Evolutionary conservation across 2,329 filamentous ascomycete genomes (phyloP).

Genomic region (Aureobasidium pullulans): DNA sequence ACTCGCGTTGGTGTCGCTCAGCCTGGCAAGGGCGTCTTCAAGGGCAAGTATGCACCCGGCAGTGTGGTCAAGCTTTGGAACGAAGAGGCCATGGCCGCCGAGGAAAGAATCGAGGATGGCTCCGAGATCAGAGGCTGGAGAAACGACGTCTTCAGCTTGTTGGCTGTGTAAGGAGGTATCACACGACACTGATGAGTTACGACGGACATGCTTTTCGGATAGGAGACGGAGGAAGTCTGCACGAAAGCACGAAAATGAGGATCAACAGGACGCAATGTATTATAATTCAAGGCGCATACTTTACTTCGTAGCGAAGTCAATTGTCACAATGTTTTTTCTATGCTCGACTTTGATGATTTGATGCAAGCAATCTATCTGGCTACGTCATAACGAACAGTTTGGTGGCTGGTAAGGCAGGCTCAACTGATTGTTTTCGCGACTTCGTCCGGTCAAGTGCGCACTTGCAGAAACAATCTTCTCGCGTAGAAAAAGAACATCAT

Average conservation of each 20-base stretch:
- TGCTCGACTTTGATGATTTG: background rate
- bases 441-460: background rate
- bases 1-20: conserved; percentile 62
- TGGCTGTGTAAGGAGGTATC: background rate
- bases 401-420: conserved; percentile 1
- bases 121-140: conserved; percentile 67
- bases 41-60: conserved; percentile 77
- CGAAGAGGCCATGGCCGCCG: conserved; percentile 63
- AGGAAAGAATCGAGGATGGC: conserved; percentile 63
- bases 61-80: conserved; percentile 88
- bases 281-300: background rate
- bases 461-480: background rate
- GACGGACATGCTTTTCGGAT: background rate
- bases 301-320: background rate
- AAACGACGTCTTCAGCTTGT: conserved; percentile 69
- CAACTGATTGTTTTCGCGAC: background rate
- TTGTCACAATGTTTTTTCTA: background rate
- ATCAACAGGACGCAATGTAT: background rate
- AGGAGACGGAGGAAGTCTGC: background rate
- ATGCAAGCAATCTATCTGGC: background rate
- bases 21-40: conserved; percentile 60
- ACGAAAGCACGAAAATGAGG: background rate
- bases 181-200: background rate
- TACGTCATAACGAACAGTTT: background rate
- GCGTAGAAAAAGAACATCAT: background rate